Conservation (phyloP, 1,284 basidiomycete species). For the Leccinum solheimii region DNA sequence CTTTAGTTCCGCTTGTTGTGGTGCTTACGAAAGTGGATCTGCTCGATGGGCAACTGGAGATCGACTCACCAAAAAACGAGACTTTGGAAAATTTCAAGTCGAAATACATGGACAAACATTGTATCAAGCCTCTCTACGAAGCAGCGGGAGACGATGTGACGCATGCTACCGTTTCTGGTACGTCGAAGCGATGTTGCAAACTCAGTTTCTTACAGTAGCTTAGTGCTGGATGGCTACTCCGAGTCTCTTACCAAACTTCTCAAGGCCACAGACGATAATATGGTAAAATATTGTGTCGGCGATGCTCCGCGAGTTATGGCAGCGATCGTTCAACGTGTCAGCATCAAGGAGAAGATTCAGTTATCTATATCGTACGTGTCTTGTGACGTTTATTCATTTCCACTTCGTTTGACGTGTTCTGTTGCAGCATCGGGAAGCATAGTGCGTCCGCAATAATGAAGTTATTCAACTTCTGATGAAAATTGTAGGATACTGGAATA, state of each 20-base stretch:
- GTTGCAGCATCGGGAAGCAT: slow-evolving; percentile 27
- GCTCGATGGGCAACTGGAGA: slow-evolving; percentile 4
- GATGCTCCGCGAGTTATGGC: slow-evolving; percentile 12
- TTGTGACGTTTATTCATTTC: neutral
- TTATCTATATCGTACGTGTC: slow-evolving; percentile 16
- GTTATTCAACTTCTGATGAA: no score
- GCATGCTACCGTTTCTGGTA: slow-evolving; percentile 13
- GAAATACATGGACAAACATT: slow-evolving; percentile 1
- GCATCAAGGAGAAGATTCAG: slow-evolving; percentile 19
- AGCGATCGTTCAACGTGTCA: slow-evolving; percentile 22
- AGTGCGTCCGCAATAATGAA: no score
- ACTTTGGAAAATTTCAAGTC: neutral
- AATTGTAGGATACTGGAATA: no score
- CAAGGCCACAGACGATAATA: slow-evolving; percentile 2
- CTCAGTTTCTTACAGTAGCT: neutral
- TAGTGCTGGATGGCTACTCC: slow-evolving; percentile 3
- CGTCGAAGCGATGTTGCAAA: neutral
- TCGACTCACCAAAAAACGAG: slow-evolving; percentile 2
- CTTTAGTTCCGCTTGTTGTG: neutral
- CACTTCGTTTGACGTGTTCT: neutral
- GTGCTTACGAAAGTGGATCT: slow-evolving; percentile 19
- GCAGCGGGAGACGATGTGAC: slow-evolving; percentile 1
- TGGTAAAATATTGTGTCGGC: slow-evolving; percentile 3
- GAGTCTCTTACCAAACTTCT: slow-evolving; percentile 8
- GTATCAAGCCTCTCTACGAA: neutral